These are phyloP conservation scores for Sarocladiaceae sp. DNA, from an alignment of 2,329 filamentous ascomycete genomes.

Conservation along the genomic window DNA sequence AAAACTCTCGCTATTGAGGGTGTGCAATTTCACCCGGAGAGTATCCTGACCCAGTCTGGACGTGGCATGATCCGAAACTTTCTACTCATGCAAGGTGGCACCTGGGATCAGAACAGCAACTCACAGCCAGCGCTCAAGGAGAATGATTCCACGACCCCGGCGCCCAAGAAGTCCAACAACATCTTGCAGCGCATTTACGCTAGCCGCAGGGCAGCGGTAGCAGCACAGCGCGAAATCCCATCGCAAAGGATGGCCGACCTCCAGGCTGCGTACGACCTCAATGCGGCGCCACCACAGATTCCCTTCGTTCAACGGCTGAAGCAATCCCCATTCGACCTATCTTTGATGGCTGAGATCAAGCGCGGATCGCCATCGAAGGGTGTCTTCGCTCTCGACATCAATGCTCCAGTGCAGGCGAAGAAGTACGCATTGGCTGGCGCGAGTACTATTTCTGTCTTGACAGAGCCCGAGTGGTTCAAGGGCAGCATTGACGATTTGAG, in stretches of 20 bases:
- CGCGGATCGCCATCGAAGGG: conserved; percentile 94
- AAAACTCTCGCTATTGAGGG: conserved; percentile 88
- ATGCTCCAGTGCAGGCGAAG: conserved; percentile 81
- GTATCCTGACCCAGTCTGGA: conserved; percentile 86
- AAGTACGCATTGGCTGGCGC: conserved; percentile 91
- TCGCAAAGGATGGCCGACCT: conserved; percentile 79
- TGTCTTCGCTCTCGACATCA: conserved; percentile 80
- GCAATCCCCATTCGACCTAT: conserved; percentile 79
- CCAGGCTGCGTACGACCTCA: conserved; percentile 78
- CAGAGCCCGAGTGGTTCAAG: conserved; percentile 98
- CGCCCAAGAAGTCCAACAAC: conserved; percentile 59
- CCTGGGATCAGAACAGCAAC: conserved; percentile 75
- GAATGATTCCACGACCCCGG: conserved; percentile 19
- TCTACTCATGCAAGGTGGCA: conserved; percentile 77
- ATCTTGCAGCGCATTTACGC: conserved; percentile 90
- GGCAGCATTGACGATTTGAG: conserved; percentile 91
- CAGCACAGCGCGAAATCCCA: conserved; percentile 74
- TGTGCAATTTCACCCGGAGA: conserved; percentile 97
- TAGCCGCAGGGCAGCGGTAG: conserved; percentile 68
- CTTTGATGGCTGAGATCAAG: conserved; percentile 96
- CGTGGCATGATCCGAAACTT: conserved; percentile 91
- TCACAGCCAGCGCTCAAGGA: conserved; percentile 37
- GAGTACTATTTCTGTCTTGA: conserved; percentile 96
- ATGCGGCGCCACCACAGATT: conserved; percentile 76
- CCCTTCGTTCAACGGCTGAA: conserved; percentile 73